A percentile compares a stretch with the other conserved stretches of the same genome.
Evolutionary conservation across 139 green algal species (phyloP).

Genomic region (Auxenochlorella protothecoides): DNA sequence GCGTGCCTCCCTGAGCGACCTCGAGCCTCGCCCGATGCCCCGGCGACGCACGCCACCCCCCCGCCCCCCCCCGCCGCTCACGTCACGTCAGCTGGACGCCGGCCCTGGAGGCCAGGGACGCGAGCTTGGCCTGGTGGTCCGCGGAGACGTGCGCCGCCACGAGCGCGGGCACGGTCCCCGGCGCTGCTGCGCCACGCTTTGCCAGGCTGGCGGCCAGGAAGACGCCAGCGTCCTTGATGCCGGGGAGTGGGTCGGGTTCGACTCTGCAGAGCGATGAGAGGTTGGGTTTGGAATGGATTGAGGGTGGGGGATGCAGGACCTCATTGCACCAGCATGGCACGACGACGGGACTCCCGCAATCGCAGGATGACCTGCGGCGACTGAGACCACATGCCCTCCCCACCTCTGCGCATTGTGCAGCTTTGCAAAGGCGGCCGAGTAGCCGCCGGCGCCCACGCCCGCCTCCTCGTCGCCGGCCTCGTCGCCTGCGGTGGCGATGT

Average conservation of each 20-base stretch:
- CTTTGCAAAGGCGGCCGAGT: slow-evolving; percentile 63
- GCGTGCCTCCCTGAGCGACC: too few relatives aligned
- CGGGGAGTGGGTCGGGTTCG: slow-evolving; percentile 27
- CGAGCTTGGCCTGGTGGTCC: slow-evolving; percentile 25
- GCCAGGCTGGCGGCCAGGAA: slow-evolving; percentile 35
- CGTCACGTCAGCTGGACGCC: too few relatives aligned
- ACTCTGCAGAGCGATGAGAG: not conserved
- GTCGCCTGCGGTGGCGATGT: not conserved
- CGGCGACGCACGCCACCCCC: too few relatives aligned
- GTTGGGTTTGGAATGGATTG: too few relatives aligned
- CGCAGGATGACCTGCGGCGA: too few relatives aligned
- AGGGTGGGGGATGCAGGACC: too few relatives aligned
- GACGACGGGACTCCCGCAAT: too few relatives aligned
- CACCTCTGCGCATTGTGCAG: slow-evolving; percentile 62
- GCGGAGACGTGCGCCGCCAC: slow-evolving; percentile 10
- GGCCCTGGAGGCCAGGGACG: too few relatives aligned
- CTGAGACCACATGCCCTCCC: not conserved
- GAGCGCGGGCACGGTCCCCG: slow-evolving; percentile 21
- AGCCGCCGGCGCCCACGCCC: slow-evolving; percentile 37
- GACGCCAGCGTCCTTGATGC: slow-evolving; percentile 28
- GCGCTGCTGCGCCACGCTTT: slow-evolving; percentile 2
- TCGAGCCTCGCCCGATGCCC: too few relatives aligned
- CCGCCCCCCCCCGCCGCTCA: too few relatives aligned
- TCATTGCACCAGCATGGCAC: too few relatives aligned
- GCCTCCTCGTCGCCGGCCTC: slow-evolving; percentile 7